Conservation (phyloP, 768 basidiomycete genomes). For the Hygrophorus russula region DNA sequence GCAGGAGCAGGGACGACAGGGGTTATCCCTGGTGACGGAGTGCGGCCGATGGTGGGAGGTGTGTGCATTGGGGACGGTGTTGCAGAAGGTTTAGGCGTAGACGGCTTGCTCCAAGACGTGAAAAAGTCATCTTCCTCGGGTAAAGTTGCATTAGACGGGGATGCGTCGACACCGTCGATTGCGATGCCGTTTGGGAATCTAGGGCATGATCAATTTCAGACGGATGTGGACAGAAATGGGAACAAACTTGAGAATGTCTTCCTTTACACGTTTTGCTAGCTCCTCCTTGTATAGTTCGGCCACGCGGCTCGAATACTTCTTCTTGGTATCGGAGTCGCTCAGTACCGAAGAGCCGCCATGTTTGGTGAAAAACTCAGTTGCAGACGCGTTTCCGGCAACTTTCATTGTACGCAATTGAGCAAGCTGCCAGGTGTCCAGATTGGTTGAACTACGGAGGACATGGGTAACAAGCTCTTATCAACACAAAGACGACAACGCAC, state of each 20-base stretch:
- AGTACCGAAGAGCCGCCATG: slow-evolving; percentile 70
- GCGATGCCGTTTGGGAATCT: slow-evolving; percentile 72
- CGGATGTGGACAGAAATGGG: neutral
- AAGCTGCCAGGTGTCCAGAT: slow-evolving; percentile 91
- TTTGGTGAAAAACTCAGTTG: slow-evolving; percentile 82
- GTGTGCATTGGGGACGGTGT: slow-evolving; percentile 36
- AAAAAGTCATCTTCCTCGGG: slow-evolving; percentile 77
- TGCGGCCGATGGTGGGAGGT: slow-evolving; percentile 50
- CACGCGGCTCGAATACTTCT: slow-evolving; percentile 77
- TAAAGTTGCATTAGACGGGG: neutral
- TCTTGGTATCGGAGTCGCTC: slow-evolving; percentile 68
- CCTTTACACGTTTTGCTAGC: slow-evolving; percentile 64
- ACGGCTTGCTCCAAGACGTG: slow-evolving; percentile 89
- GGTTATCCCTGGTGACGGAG: slow-evolving; percentile 25
- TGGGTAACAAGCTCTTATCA: neutral
- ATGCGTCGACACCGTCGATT: slow-evolving; percentile 68
- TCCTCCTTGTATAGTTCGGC: slow-evolving; percentile 92
- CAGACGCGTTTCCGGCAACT: slow-evolving; percentile 83
- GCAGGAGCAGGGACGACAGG: slow-evolving; percentile 19
- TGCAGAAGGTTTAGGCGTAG: slow-evolving; percentile 41
- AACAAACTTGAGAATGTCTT: slow-evolving; percentile 58
- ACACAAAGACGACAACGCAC: slow-evolving; percentile 28
- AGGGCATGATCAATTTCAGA: slow-evolving; percentile 2
- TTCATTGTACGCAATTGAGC: slow-evolving; percentile 92
- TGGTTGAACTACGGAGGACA: slow-evolving; percentile 66